Base-by-base conservation (phyloP, 1,284 basidiomycete genomes). In the Trametes polyzona region DNA sequence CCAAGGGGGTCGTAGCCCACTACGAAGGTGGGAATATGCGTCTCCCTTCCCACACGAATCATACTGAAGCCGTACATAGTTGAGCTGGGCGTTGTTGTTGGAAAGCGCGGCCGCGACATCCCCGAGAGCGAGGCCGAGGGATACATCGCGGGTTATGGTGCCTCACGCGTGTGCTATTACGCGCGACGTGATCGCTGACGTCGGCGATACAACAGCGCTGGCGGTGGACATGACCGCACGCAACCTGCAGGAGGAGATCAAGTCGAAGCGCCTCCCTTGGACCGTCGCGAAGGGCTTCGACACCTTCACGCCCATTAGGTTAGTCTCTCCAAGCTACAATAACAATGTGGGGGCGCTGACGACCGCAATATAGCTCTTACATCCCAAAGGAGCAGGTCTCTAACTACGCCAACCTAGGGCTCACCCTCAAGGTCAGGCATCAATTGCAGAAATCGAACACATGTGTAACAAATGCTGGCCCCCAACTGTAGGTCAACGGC, bases 11-110 rank as follows among this genome's bases (percentile, higher is more conserved):
- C 41, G 69, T 88, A 6, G 89, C 90, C 26, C 96, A 98, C 71
- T 90, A 97, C 70, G 96, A 98, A 84, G 93, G 95, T 93, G 33
- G 21, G 78, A 69, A 4, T 10, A 11, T 21, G 12, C 5, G 7
- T 21, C 11, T 21, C 14, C 19, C 14, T n/a, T 12, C 37, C 43
- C 30, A 35, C 48, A 8, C 12, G 4, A 3, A 8, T 11, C 23
- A 12, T 36, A 5, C 33, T 32, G 30, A 51, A 43, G 47, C 40
- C 32, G 27, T 19, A 10, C 48, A 46, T 65, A 96, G 96, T 99
- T 63, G 96, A 99, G 76, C 91, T 99, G 47, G 96, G 95, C 21
- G 86, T 98, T n/a, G 85, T 99, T 52, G 95, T 99, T 58, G 95
- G 95, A 55, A 90, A 91, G 74, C 75, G 77, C 8, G 95, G 92